Conservation (phyloP, 768 basidiomycete genomes). For the Boletus subparvulus region DNA sequence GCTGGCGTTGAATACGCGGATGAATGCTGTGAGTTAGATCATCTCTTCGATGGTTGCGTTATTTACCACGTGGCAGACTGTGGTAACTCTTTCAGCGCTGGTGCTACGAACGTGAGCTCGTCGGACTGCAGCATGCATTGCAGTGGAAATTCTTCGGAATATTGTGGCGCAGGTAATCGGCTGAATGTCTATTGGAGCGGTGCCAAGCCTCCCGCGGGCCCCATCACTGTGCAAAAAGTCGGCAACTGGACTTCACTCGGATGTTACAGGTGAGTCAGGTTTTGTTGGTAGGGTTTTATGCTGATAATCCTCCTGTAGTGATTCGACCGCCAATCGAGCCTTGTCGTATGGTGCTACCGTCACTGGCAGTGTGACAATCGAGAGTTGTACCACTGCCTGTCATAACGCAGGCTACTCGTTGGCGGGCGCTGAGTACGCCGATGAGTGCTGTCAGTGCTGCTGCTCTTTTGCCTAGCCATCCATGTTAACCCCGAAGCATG, state of each 20-base stretch:
- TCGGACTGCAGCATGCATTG: no score
- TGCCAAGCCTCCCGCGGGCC: constrained; percentile 51
- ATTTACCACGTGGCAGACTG: no score
- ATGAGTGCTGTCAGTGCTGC: constrained; percentile 47
- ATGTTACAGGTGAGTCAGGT: constrained; percentile 61
- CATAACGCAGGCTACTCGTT: constrained; percentile 39
- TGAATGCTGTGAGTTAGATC: no score
- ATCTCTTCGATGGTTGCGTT: no score
- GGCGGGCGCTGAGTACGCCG: constrained; percentile 48
- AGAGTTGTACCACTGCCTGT: constrained; percentile 50
- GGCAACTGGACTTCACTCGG: constrained; percentile 71
- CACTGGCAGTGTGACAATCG: constrained; percentile 42
- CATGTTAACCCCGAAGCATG: constrained; percentile 43
- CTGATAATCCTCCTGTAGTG: constrained; percentile 25
- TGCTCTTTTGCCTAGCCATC: constrained; percentile 25
- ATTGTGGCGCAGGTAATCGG: no score
- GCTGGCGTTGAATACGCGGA: no score
- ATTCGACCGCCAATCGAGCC: constrained; percentile 34
- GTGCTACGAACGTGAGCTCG: no score
- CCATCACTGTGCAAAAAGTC: constrained; percentile 50
- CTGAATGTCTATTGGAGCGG: constrained; percentile 30
- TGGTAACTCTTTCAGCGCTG: no score
- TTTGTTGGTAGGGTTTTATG: neutral
- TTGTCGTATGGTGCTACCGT: constrained; percentile 35
- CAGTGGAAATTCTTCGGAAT: no score